Evolutionary conservation across 148 eudicot species (phyloP).

Genomic region (Rheum nobile): DNA sequence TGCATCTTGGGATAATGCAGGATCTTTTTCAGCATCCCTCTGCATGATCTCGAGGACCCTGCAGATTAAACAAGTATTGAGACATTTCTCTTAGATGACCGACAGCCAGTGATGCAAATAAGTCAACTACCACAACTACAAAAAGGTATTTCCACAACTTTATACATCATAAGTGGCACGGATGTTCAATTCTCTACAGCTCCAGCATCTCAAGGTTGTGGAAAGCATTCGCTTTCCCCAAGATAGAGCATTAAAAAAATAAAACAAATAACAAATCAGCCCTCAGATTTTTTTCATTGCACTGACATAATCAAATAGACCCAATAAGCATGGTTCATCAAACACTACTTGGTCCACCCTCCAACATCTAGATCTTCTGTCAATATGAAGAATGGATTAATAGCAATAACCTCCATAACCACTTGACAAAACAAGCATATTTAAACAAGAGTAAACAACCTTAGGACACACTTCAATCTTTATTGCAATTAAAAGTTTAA

Average conservation of each 20-base stretch:
- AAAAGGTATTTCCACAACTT: not conserved
- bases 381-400: not conserved
- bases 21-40: slow-evolving; percentile 69
- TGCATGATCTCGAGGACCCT: slow-evolving; percentile 82
- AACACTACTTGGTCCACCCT: not conserved
- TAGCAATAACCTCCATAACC: not conserved
- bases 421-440: not conserved
- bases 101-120: not conserved
- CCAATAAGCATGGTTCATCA: not conserved
- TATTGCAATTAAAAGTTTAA: not conserved
- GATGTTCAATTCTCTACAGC: not conserved
- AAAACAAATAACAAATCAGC: not conserved
- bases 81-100: not conserved
- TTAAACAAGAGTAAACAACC: not conserved
- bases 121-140: not conserved
- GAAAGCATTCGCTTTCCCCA: not conserved
- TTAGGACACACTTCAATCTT: not conserved
- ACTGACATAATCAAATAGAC: not conserved
- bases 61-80: slow-evolving; percentile 14
- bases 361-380: not conserved
- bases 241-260: not conserved
- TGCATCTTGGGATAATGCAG: slow-evolving; percentile 56
- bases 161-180: not conserved
- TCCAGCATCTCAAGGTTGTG: not conserved
- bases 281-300: not conserved